phyloP scores from a whole-genome alignment of 2,329 filamentous ascomycete genomes.

The Colletotrichum falcatum region DNA sequence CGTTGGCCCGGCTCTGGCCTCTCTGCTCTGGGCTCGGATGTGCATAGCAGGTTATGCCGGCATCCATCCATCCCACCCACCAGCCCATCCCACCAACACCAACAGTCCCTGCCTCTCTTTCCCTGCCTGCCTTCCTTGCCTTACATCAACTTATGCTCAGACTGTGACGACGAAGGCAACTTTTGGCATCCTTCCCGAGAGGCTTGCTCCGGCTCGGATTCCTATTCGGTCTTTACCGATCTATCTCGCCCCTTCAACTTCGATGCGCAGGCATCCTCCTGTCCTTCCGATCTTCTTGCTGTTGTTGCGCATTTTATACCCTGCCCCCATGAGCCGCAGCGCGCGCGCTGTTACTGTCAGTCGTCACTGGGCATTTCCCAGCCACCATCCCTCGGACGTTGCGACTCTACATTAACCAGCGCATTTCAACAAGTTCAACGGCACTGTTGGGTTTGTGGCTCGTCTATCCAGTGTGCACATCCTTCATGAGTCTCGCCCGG shows the following conservation, averaged over 20 bases:
- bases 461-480: conserved; percentile 15
- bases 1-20: conserved; percentile 15
- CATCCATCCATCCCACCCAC: conserved; percentile 19
- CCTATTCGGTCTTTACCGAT: conserved; percentile 4
- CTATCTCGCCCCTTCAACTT: conserved; percentile 4
- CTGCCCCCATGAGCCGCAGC: conserved; percentile 14
- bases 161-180: conserved; percentile 12
- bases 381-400: conserved; percentile 31
- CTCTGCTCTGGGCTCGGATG: background rate
- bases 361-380: conserved; percentile 30
- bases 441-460: conserved; percentile 12
- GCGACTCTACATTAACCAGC: conserved; percentile 22
- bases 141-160: conserved; percentile 15
- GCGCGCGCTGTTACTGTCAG: conserved; percentile 19
- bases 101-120: background rate
- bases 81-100: conserved; percentile 19
- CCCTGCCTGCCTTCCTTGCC: background rate
- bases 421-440: conserved; percentile 22
- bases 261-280: background rate
- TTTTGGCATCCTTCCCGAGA: conserved; percentile 8
- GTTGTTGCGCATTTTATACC: conserved; percentile 1
- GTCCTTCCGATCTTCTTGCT: conserved; percentile 1
- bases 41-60: conserved; percentile 18
- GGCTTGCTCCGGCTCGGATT: background rate
- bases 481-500: conserved; percentile 22